Conservation (phyloP, 2,329 filamentous ascomycete species). For the Hypocrella siamensis region DNA sequence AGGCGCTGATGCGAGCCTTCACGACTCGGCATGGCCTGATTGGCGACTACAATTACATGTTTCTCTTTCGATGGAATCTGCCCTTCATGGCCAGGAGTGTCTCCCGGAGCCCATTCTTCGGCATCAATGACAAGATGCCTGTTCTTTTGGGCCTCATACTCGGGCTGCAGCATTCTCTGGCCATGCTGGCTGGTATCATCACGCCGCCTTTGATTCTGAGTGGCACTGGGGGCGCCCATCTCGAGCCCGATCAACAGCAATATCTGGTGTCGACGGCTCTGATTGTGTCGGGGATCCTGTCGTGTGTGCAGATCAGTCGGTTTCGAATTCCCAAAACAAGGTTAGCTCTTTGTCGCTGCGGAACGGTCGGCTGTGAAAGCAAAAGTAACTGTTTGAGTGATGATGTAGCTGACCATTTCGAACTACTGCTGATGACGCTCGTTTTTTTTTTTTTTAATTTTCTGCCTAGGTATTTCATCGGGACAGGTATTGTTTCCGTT, state of each 20-base stretch:
- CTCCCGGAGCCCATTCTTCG: conserved; percentile 57
- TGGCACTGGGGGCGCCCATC: conserved; percentile 44
- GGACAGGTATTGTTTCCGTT: conserved; percentile 67
- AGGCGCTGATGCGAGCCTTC: conserved; percentile 22
- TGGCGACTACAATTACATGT: conserved; percentile 79
- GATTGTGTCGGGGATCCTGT: conserved; percentile 65
- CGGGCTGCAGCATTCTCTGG: conserved; percentile 64
- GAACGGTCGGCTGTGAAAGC: no score
- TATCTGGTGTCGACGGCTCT: conserved; percentile 68
- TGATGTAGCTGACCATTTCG: background rate
- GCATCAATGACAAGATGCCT: conserved; percentile 66
- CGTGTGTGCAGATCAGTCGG: conserved; percentile 60
- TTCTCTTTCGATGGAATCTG: conserved; percentile 68
- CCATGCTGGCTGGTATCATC: conserved; percentile 64
- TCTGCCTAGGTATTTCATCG: conserved; percentile 60
- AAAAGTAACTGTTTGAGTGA: no score
- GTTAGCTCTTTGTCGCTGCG: no score
- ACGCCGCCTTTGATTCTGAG: conserved; percentile 63
- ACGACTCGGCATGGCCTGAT: conserved; percentile 56
- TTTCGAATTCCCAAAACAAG: conserved; percentile 56
- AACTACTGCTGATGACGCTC: no score
- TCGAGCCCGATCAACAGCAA: conserved; percentile 44
- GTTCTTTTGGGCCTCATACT: conserved; percentile 58
- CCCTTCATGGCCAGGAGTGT: conserved; percentile 57
- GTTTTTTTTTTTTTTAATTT: no score